phyloP scores from a whole-genome alignment of 805 yeast species.

The Saccharomycopsis sp. region DNA sequence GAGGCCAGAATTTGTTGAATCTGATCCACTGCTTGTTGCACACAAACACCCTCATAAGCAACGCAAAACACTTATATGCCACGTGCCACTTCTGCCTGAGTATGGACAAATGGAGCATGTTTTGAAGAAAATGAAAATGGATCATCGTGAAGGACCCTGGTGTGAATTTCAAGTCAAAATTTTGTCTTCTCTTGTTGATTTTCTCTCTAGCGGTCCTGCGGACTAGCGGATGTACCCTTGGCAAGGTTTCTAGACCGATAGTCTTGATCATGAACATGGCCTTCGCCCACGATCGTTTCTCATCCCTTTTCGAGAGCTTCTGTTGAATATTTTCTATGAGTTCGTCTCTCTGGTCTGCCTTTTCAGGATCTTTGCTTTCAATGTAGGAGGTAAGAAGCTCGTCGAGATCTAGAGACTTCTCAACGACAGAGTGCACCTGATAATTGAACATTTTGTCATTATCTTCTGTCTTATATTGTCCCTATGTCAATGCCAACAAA shows the following conservation, averaged over 20 bases:
- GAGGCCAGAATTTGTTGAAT: slow-evolving; percentile 15
- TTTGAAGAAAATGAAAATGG: slow-evolving; percentile 12
- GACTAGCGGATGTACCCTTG: not conserved
- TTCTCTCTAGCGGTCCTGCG: not conserved
- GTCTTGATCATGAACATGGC: not conserved
- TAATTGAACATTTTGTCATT: not conserved
- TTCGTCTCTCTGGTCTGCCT: not conserved
- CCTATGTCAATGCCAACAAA: no score
- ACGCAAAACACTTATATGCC: slow-evolving; percentile 12
- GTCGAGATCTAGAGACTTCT: not conserved
- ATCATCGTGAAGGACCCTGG: slow-evolving; percentile 1
- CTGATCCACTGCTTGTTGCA: not conserved
- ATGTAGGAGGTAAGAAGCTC: not conserved
- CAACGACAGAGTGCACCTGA: not conserved
- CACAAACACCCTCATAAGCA: slow-evolving; percentile 9
- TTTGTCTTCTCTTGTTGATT: not conserved
- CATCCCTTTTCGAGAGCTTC: no score
- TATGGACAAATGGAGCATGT: slow-evolving; percentile 5
- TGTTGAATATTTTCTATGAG: not conserved
- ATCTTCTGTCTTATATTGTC: no score
- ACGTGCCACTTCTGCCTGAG: slow-evolving; percentile 9
- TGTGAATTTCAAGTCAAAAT: not conserved
- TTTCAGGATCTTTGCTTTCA: not conserved
- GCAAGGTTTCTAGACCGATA: not conserved
- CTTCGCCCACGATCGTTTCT: not conserved